These are phyloP conservation scores for Aspergillus tamarii DNA, from an alignment of 2,329 filamentous ascomycete species.

Conservation along the genomic window DNA sequence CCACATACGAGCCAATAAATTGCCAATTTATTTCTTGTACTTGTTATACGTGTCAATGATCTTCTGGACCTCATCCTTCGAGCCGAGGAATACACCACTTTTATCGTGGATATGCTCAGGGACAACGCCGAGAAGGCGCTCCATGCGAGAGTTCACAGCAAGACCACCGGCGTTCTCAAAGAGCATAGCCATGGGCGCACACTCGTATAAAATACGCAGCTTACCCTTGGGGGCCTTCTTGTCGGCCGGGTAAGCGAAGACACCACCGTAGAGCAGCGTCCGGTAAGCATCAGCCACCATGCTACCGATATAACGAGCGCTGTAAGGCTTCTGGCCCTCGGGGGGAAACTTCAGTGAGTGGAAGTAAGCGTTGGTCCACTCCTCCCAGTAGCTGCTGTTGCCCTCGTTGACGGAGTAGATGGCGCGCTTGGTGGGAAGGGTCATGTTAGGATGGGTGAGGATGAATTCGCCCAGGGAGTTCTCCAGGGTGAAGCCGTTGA, in stretches of 20 bases:
- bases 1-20: neutral
- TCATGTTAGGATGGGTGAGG: constrained; percentile 94
- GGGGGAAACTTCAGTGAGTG: constrained; percentile 81
- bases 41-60: constrained; percentile 79
- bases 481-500: constrained; percentile 98
- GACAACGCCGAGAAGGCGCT: constrained; percentile 83
- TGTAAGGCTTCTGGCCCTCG: constrained; percentile 81
- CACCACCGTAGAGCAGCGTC: constrained; percentile 90
- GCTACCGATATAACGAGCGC: constrained; percentile 89
- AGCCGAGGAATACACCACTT: constrained; percentile 95
- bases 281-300: constrained; percentile 99
- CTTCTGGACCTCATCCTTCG: constrained; percentile 93
- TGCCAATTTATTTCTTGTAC: constrained; percentile 34
- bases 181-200: constrained; percentile 97
- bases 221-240: constrained; percentile 99
- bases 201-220: constrained; percentile 95
- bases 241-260: constrained; percentile 97
- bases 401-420: constrained; percentile 99
- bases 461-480: constrained; percentile 98
- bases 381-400: constrained; percentile 95
- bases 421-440: constrained; percentile 73
- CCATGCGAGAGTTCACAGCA: constrained; percentile 88
- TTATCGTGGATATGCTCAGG: constrained; percentile 94
- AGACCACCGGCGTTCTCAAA: constrained; percentile 98
- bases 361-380: constrained; percentile 84